Conservation (phyloP, 129 eudicot genomes). For the Helianthus tuberosus region DNA sequence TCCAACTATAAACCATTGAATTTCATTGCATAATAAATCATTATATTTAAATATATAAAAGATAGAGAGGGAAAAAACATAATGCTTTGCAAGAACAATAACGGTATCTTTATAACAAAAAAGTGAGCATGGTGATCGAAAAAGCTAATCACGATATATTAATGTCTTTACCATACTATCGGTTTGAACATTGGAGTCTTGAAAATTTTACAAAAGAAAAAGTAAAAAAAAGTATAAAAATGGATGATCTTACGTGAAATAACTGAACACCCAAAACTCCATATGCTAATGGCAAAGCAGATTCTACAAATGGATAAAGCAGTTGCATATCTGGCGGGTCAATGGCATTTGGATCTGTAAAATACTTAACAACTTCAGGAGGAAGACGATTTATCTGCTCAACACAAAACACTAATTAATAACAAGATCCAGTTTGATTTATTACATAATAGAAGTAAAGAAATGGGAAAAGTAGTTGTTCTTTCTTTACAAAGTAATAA, state of each 20-base stretch:
- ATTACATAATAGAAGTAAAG: background rate
- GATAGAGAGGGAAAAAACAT: background rate
- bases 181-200: background rate
- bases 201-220: background rate
- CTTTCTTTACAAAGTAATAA: background rate
- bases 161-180: background rate
- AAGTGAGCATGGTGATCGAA: background rate
- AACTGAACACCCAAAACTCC: conserved; percentile 96
- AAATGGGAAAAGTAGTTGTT: background rate
- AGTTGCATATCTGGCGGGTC: conserved; percentile 99
- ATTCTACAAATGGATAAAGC: conserved; percentile 85
- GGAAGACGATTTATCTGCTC: conserved; percentile 90
- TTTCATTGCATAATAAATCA: background rate
- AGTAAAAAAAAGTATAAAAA: background rate
- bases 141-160: background rate
- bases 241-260: conserved; percentile 68
- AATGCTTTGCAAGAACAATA: conserved; percentile 3
- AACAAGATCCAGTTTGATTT: conserved; percentile 10
- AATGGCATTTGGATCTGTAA: conserved; percentile 96
- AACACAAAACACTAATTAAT: conserved; percentile 19
- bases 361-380: conserved; percentile 93
- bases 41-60: background rate
- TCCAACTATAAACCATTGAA: background rate
- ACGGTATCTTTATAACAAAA: background rate
- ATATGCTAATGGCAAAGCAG: conserved; percentile 96